Base-by-base conservation (phyloP, 2,329 filamentous ascomycete genomes). In the Hypoxylon rubiginosum region DNA sequence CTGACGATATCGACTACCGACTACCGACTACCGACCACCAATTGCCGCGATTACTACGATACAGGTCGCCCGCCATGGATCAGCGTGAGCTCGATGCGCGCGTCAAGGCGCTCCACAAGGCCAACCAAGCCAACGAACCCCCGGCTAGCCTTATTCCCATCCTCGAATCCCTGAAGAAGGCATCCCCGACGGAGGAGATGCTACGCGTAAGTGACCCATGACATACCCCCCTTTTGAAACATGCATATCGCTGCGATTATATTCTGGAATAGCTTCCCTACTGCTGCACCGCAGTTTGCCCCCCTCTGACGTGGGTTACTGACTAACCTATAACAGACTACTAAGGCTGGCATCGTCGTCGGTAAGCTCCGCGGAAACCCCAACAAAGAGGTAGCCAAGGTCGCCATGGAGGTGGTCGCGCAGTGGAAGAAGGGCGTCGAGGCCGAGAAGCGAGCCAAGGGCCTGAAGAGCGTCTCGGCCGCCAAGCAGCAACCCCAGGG, bases 311-410 rank as follows among this genome's bases (percentile, higher is more conserved):
- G 51, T 6, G 46, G 43, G 19, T 46, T 39, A 21, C 50, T 26
- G 34, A 39, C 63, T 66, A 64, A 71, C 43, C 50, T 41, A 50
- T 39, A 58, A 51, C 66, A 91, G 89, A 85, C 91, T 45, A 98
- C 95, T n/a, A 92, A 91, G 73, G 95, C 97, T 55, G 96, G 96
- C 73, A 91, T 97, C 71, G 89, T 91, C 54, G 92, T 98, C 68
- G 95, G 94, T 79, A 95, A 94, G 78, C 88, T 91, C 54, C 85
- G 89, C 58, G 81, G 91, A 66, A 94, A 97, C 79, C 80, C 89
- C 62, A 91, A 97, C 83, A 94, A 92, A 79, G 89, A 94, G 46
- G 91, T 98, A 72, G 90, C 91, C 50, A 87, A 88, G 55, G 84
- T 92, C 46, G 94, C 96, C 3, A 85, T 87, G 64, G 92, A 94